Base-by-base conservation (phyloP, 768 basidiomycete genomes). In the Terana coerulea region DNA sequence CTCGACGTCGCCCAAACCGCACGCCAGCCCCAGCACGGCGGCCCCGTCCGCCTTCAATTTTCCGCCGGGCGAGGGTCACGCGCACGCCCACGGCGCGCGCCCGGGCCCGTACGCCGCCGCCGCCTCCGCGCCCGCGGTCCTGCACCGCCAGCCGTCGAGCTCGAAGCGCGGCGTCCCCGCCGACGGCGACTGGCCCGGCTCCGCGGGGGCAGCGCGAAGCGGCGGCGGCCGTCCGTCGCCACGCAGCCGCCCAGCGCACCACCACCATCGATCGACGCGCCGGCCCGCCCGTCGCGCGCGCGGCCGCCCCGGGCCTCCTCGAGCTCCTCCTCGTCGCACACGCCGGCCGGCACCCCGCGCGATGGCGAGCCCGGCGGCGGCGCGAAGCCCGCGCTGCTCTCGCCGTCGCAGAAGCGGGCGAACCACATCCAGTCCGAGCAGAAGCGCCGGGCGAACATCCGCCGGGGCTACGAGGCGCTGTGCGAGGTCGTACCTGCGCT, bases 351-450 rank as follows among this genome's bases (percentile, higher is more conserved):
- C 44, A 31, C 53, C 26, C 14, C 56, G 43, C 43, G 43, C 52
- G 57, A 25, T 24, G 45, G 22, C 17, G 37, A 5, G 55, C 57
- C 29, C 55, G 52, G 14, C 25, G 39, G 36, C 19, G 4, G 45
- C 35, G 12, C 58, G 70, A 72, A 49, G 45, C 65, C 70, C 3
- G 56, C 69, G 7, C 74, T 93, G 22, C 77, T 95, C 22, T 84
- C 86, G 1, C 81, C 88, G 0, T 84, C 86, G 2, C 90, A 94
- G 74, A 95, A 95, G 66, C 91, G 94, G 64, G 87, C 87, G 34
- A 95, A 95, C 61, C 93, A 97, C 63, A 95, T 97, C 58, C 88
- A 91, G 60, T 88, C 86, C 2, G 94, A 97, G 71, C 92, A 95
- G 72, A 95, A 95, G 67, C 84, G 94, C 22, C 81, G 94, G 28